Conservation (phyloP, 2,329 filamentous ascomycete species). For the Fusarium burgessii region DNA sequence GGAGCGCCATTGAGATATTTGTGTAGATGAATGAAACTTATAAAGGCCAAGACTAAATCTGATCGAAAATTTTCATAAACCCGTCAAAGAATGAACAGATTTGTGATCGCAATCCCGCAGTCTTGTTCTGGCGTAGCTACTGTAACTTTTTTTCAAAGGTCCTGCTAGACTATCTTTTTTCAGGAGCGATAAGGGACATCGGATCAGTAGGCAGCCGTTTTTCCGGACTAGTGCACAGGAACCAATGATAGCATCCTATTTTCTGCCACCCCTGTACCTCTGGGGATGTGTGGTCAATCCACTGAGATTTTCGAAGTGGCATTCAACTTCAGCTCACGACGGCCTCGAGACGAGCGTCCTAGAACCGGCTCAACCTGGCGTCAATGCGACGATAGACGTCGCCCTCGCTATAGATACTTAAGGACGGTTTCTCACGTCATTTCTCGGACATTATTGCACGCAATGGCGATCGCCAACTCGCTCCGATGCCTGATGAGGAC, state of each 20-base stretch:
- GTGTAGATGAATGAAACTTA: not conserved
- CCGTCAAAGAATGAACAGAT: not conserved
- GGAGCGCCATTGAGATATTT: conserved; percentile 50
- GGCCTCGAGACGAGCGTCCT: conserved; percentile 38
- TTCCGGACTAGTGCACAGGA: conserved; percentile 26
- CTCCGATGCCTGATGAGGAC: conserved; percentile 58
- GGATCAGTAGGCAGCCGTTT: conserved; percentile 46
- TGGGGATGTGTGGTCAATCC: conserved; percentile 42
- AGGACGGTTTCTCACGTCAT: conserved; percentile 1
- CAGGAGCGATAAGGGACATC: conserved; percentile 45
- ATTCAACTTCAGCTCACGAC: conserved; percentile 45
- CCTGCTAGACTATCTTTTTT: conserved; percentile 33
- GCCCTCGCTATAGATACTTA: conserved; percentile 4
- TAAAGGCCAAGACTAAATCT: not conserved
- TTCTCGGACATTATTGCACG: conserved; percentile 6
- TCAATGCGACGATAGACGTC: conserved; percentile 45
- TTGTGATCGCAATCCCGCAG: conserved; percentile 14
- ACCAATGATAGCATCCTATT: conserved; percentile 34
- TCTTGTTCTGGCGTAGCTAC: conserved; percentile 19
- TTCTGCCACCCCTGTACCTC: conserved; percentile 14
- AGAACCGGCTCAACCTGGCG: conserved; percentile 48
- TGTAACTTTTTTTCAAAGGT: conserved; percentile 42
- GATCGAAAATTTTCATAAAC: not conserved
- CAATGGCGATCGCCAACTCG: conserved; percentile 56
- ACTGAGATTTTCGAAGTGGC: conserved; percentile 47